phyloP scores from a whole-genome alignment of 768 basidiomycete genomes.

The Leccinum disarticulatum region DNA sequence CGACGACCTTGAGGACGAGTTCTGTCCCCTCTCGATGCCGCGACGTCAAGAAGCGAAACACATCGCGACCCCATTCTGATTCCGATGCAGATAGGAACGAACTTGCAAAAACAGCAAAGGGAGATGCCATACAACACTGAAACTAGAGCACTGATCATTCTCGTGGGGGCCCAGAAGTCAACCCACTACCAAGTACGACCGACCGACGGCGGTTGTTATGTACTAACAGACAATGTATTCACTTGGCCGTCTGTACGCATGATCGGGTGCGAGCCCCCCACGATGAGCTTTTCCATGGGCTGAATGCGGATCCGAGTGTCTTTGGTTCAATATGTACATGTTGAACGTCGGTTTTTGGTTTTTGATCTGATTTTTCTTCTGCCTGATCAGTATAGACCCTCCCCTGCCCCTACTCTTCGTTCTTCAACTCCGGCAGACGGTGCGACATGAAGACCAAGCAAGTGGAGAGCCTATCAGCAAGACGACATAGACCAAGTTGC shows the following conservation, averaged over 20 bases:
- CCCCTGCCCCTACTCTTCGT: conserved; percentile 7
- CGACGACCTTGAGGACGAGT: conserved; percentile 95
- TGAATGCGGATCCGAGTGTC: background rate
- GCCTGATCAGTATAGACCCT: background rate
- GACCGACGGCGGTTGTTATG: background rate
- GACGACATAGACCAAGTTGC: conserved; percentile 50
- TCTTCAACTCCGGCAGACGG: conserved; percentile 21
- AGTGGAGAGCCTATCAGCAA: conserved; percentile 35
- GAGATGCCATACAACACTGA: conserved; percentile 57
- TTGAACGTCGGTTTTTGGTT: too few species aligned
- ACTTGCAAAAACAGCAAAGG: conserved; percentile 57
- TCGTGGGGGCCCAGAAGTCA: background rate
- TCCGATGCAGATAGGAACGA: conserved; percentile 47
- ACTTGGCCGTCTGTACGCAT: background rate
- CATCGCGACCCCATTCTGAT: background rate
- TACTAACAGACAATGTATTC: conserved; percentile 7
- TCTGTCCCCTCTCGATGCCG: background rate
- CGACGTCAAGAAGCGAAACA: background rate
- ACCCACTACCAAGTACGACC: background rate
- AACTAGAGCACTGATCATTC: background rate
- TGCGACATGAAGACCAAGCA: conserved; percentile 24
- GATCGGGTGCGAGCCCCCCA: background rate
- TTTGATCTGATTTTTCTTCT: background rate
- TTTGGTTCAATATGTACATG: background rate
- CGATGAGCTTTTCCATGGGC: background rate